A percentile compares a stretch with the other conserved stretches of the same genome.
These are phyloP conservation scores for Podosphaera fusca DNA, from an alignment of 2,329 filamentous ascomycete genomes.

Conservation along the genomic window DNA sequence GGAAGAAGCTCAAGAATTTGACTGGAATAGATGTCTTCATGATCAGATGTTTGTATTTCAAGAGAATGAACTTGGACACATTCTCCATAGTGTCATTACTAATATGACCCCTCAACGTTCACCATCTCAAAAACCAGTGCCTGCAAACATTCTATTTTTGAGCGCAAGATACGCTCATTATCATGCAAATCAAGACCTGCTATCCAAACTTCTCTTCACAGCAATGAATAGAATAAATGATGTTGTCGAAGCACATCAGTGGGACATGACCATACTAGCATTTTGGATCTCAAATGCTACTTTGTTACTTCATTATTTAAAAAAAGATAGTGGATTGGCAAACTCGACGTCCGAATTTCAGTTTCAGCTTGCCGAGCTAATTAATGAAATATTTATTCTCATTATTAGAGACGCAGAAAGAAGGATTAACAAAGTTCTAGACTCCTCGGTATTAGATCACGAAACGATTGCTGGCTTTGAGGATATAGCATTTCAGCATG, in stretches of 20 bases:
- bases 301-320: slow-evolving; percentile 81
- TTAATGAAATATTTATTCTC: slow-evolving; percentile 95
- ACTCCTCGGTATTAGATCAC: slow-evolving; percentile 85
- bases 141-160: slow-evolving; percentile 89
- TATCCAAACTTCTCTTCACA: slow-evolving; percentile 57
- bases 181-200: slow-evolving; percentile 66
- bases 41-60: slow-evolving; percentile 99
- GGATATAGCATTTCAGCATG: slow-evolving; percentile 89
- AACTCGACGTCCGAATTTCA: slow-evolving; percentile 74
- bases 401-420: slow-evolving; percentile 92
- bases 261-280: slow-evolving; percentile 98
- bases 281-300: slow-evolving; percentile 99
- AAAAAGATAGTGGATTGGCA: slow-evolving; percentile 70
- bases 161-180: slow-evolving; percentile 93
- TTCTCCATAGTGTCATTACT: slow-evolving; percentile 87
- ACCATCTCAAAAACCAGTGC: slow-evolving; percentile 90
- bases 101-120: slow-evolving; percentile 95
- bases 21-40: slow-evolving; percentile 82
- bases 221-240: slow-evolving; percentile 94
- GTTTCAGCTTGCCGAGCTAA: slow-evolving; percentile 73
- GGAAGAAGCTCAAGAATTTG: slow-evolving; percentile 80
- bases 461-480: slow-evolving; percentile 96
- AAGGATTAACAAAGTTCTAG: slow-evolving; percentile 85
- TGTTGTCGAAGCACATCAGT: slow-evolving; percentile 85
- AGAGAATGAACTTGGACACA: slow-evolving; percentile 72